phyloP scores from a whole-genome alignment of 768 basidiomycete species.

The Lentinula raphanica region DNA sequence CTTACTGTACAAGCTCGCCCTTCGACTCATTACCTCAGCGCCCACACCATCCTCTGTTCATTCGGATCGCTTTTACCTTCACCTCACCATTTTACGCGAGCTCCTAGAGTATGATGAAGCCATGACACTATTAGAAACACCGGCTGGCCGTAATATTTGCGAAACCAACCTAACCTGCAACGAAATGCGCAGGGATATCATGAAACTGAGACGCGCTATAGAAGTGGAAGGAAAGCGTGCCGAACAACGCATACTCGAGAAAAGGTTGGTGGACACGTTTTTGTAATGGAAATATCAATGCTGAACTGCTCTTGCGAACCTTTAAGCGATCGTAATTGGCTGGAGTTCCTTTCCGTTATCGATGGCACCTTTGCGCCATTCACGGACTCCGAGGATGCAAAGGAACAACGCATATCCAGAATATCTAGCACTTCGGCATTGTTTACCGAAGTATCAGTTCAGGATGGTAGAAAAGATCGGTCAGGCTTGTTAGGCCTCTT shows the following conservation, averaged over 20 bases:
- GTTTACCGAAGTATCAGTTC: constrained; percentile 50
- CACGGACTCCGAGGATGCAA: constrained; percentile 28
- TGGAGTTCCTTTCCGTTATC: constrained; percentile 72
- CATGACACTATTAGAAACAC: constrained; percentile 59
- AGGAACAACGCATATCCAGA: constrained; percentile 31
- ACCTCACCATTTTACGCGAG: constrained; percentile 66
- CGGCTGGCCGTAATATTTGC: constrained; percentile 63
- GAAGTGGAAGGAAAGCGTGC: constrained; percentile 62
- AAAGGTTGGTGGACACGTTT: constrained; percentile 39
- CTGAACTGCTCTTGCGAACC: not conserved
- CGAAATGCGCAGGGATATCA: constrained; percentile 70
- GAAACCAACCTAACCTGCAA: constrained; percentile 68
- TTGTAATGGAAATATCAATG: not conserved
- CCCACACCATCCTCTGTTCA: constrained; percentile 57
- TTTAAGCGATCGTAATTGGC: constrained; percentile 76
- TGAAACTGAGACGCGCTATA: constrained; percentile 48
- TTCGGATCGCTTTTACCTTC: constrained; percentile 75
- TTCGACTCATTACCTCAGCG: constrained; percentile 62
- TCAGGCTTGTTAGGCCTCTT: constrained; percentile 69
- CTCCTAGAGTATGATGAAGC: constrained; percentile 68
- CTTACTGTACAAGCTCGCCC: constrained; percentile 72
- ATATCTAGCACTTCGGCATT: constrained; percentile 43
- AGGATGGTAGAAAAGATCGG: constrained; percentile 69
- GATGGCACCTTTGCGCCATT: constrained; percentile 56
- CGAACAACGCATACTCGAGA: constrained; percentile 51